Base-by-base conservation (phyloP, 31 red algal species). In the Bonnemaisonia californica region DNA sequence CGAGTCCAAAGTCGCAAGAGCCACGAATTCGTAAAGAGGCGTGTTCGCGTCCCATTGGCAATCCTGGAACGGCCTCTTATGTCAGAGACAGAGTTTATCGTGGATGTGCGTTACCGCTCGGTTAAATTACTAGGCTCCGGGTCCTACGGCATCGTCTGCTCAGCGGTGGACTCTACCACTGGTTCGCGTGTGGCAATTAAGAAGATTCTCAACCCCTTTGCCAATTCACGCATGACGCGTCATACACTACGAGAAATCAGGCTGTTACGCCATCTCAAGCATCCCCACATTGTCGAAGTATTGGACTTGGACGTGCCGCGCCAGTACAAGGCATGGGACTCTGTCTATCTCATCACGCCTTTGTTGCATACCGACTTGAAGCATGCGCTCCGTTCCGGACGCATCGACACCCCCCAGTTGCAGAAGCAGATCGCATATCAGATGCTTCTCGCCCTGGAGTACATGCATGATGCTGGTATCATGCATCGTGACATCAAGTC, bases 401-500 rank as follows among this genome's bases (percentile, higher is more conserved):
- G 31, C n/a, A 8, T 82, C 34, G 76, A 56, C 41, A 81, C 48
- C 36, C 51, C 3, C 36, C 37, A 18, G 55, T 47, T 2, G 57
- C 77, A 64, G 64, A 99, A 83, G 63, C 90, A 62, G 75, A 65
- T 86, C 23, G 78, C 79, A 18, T 93, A 87, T 82, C 80, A 93
- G 51, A 37, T 93, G 65, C 81, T 98, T 32, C 67, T 38, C n/a
- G 95, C 95, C 63, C 57, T 98, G 40, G 69, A 83, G 54, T 85
- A 98, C 69, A 74, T 95, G 74, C 93, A 95, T 59, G 26, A 85
- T 2, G 80, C 69, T 19, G 85, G 89, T 33, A 69, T 98, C 22
- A 84, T 90, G 77, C 95, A 98, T 76, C 85, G 95, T 26, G 95
- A 98, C 54, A 60, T 98, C 32, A 98, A 98, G 81, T 81, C 91